Evolutionary conservation across 495 filamentous ascomycete genomes (phyloP).

Genomic region (Xylaria curta): DNA sequence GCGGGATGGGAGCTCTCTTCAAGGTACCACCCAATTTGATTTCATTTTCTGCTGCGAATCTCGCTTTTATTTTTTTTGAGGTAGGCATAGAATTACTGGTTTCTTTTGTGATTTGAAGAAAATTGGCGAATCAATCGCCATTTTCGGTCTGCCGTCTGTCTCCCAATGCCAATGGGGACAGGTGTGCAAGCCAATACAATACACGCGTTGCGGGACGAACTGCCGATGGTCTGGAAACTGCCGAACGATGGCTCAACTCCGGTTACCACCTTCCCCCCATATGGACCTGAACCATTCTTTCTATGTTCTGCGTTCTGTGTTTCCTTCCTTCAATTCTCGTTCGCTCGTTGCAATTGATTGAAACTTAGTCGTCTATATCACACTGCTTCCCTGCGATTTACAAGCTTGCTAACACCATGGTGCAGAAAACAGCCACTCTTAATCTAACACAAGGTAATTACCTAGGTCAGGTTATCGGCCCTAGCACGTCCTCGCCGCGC

Average conservation of each 20-base stretch:
- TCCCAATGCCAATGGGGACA: not conserved
- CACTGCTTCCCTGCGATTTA: not conserved
- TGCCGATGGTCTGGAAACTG: constrained; percentile 19
- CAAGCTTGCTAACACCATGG: constrained; percentile 31
- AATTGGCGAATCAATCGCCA: not conserved
- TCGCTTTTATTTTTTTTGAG: not conserved
- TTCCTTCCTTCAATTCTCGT: not conserved
- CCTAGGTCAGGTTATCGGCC: constrained; percentile 53
- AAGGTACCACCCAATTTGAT: constrained; percentile 20
- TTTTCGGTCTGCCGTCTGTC: not conserved
- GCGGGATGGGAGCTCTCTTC: constrained; percentile 15
- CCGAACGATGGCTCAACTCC: constrained; percentile 16
- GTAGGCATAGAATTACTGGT: not conserved
- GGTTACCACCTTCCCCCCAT: not conserved
- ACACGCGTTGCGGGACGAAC: not conserved
- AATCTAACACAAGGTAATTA: constrained; percentile 61
- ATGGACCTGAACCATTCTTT: not conserved
- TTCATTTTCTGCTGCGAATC: not conserved
- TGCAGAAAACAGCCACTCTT: constrained; percentile 35
- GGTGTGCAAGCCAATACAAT: too few species aligned
- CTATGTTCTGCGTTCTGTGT: not conserved
- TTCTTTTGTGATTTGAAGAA: not conserved
- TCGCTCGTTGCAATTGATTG: not conserved
- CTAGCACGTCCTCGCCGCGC: constrained; percentile 49
- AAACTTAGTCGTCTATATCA: not conserved